Percentiles rank a stretch among this genome's conserved stretches.
phyloP scores from a whole-genome alignment of 805 yeast species.

The Candida endomychidarum region DNA sequence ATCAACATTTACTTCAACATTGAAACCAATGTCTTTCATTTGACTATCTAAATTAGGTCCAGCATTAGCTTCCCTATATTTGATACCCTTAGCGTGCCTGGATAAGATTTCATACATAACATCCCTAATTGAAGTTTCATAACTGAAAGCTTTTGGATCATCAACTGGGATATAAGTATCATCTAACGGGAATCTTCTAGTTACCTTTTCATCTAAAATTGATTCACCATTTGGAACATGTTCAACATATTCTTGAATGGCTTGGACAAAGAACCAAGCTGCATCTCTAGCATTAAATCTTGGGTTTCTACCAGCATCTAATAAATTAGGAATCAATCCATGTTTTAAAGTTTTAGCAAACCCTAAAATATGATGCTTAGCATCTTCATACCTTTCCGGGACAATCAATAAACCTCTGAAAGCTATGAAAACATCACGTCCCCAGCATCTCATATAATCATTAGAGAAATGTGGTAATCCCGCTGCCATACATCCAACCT shows the following conservation, averaged over 20 bases:
- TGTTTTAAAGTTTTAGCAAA: constrained; percentile 92
- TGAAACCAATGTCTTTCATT: constrained; percentile 90
- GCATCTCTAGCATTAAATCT: constrained; percentile 97
- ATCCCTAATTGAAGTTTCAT: constrained; percentile 69
- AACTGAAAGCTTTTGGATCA: constrained; percentile 73
- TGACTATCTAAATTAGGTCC: constrained; percentile 86
- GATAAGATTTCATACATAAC: constrained; percentile 75
- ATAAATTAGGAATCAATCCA: constrained; percentile 89
- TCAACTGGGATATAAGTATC: constrained; percentile 71
- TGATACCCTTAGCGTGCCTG: constrained; percentile 89
- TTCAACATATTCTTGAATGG: constrained; percentile 77
- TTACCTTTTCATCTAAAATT: constrained; percentile 69
- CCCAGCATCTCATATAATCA: constrained; percentile 97
- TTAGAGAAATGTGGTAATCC: constrained; percentile 93
- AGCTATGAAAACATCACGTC: constrained; percentile 91
- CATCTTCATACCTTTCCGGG: constrained; percentile 76
- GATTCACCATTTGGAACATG: constrained; percentile 66
- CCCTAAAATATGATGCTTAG: constrained; percentile 75
- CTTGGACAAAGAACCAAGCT: constrained; percentile 89
- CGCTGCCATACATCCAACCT: constrained; percentile 83
- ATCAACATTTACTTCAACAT: constrained; percentile 76
- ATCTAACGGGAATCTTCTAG: constrained; percentile 85
- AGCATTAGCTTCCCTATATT: constrained; percentile 92
- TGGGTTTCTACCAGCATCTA: constrained; percentile 93
- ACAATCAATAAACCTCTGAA: constrained; percentile 78